phyloP scores from a whole-genome alignment of 1,284 basidiomycete species.

The Ganoderma resinaceum region DNA sequence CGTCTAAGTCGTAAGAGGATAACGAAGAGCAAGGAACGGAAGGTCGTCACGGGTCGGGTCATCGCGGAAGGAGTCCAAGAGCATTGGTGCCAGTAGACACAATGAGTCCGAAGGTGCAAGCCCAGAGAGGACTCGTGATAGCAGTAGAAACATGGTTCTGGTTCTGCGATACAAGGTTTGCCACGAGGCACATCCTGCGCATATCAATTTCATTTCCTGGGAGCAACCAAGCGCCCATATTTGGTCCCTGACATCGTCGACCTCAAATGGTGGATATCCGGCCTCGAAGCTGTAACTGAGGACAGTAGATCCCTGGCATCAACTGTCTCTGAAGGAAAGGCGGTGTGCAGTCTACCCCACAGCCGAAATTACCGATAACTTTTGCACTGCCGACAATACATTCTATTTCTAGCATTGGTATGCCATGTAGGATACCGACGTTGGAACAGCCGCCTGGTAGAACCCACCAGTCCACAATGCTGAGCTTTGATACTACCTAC shows the following conservation, averaged over 20 bases:
- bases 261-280: too few relatives aligned
- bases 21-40: background rate
- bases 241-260: too few relatives aligned
- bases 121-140: background rate
- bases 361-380: background rate
- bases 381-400: background rate
- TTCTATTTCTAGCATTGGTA: too few relatives aligned
- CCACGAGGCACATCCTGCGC: too few relatives aligned
- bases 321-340: background rate
- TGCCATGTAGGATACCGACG: too few relatives aligned
- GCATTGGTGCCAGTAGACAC: background rate
- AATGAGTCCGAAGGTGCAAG: background rate
- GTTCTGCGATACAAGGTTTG: too few relatives aligned
- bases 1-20: background rate
- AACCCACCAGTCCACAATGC: too few relatives aligned
- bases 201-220: too few relatives aligned
- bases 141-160: background rate
- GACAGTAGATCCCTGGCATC: background rate
- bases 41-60: background rate
- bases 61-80: background rate
- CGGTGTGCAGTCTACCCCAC: background rate
- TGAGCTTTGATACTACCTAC: too few relatives aligned
- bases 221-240: too few relatives aligned
- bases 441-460: too few relatives aligned
- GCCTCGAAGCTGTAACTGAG: background rate